These are phyloP conservation scores for Cladorrhinum samala DNA, from an alignment of 495 filamentous ascomycete genomes.

Conservation along the genomic window DNA sequence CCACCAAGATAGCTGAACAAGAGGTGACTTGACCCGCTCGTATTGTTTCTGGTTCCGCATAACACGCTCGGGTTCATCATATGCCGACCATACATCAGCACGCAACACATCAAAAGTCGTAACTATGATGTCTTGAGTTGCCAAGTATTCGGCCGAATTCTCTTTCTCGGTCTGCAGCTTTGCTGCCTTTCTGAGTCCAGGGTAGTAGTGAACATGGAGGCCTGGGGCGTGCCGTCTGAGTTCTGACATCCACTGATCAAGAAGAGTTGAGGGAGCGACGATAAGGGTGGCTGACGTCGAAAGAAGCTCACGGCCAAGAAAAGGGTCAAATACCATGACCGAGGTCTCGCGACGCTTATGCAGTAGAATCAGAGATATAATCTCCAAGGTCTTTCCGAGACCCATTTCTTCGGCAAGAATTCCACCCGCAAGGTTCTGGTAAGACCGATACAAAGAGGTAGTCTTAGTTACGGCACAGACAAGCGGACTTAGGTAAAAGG, in stretches of 20 bases:
- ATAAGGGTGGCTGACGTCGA: slow-evolving; percentile 69
- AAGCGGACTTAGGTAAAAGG: slow-evolving; percentile 51
- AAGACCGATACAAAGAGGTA: slow-evolving; percentile 38
- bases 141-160: slow-evolving; percentile 45
- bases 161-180: slow-evolving; percentile 18
- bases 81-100: slow-evolving; percentile 69
- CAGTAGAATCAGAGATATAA: slow-evolving; percentile 67
- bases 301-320: slow-evolving; percentile 33
- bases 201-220: slow-evolving; percentile 37
- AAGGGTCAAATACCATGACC: slow-evolving; percentile 15
- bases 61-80: slow-evolving; percentile 55
- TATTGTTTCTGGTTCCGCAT: slow-evolving; percentile 63
- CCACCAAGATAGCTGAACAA: slow-evolving; percentile 83
- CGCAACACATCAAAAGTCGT: slow-evolving; percentile 79
- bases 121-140: slow-evolving; percentile 69
- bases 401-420: slow-evolving; percentile 95
- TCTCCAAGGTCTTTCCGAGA: slow-evolving; percentile 88
- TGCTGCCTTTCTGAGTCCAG: slow-evolving; percentile 39
- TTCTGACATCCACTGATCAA: slow-evolving; percentile 84
- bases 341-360: slow-evolving; percentile 39
- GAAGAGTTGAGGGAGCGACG: slow-evolving; percentile 73
- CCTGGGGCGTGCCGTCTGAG: slow-evolving; percentile 54
- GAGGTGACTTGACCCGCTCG: slow-evolving; percentile 61
- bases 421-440: slow-evolving; percentile 52
- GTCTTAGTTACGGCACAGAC: slow-evolving; percentile 56